Evolutionary conservation across 2,329 filamentous ascomycete genomes (phyloP).

Genomic region (Fusarium annulatum): DNA sequence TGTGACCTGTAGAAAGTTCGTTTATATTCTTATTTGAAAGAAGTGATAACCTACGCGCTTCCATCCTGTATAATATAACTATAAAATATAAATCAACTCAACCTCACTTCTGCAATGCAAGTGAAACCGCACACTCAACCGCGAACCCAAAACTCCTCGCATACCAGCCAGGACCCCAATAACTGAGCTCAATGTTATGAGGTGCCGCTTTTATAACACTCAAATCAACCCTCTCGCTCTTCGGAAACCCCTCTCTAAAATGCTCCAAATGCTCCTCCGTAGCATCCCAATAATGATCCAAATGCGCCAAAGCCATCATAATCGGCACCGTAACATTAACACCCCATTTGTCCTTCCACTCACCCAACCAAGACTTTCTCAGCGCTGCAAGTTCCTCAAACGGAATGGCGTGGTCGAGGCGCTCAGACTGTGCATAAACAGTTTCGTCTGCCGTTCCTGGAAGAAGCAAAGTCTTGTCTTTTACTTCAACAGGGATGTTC

Average conservation of each 20-base stretch:
- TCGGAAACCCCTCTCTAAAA: slow-evolving; percentile 15
- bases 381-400: slow-evolving; percentile 29
- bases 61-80: neutral
- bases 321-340: slow-evolving; percentile 20
- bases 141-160: slow-evolving; percentile 38
- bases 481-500: slow-evolving; percentile 29
- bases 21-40: neutral
- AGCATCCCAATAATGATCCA: slow-evolving; percentile 29
- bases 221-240: slow-evolving; percentile 28
- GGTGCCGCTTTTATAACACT: slow-evolving; percentile 32
- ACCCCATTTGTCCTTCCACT: slow-evolving; percentile 37
- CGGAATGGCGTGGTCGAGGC: slow-evolving; percentile 29
- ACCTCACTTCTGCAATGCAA: neutral
- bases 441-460: slow-evolving; percentile 31
- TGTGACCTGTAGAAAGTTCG: neutral
- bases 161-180: slow-evolving; percentile 37
- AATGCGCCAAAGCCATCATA: slow-evolving; percentile 24
- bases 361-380: slow-evolving; percentile 19
- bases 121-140: slow-evolving; percentile 30
- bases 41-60: accelerated
- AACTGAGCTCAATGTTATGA: slow-evolving; percentile 38
- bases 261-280: slow-evolving; percentile 35
- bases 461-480: slow-evolving; percentile 30
- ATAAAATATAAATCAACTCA: neutral
- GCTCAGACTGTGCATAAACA: slow-evolving; percentile 27